Percentiles rank a stretch among this genome's conserved stretches.
These are phyloP conservation scores for Thraustochytrium sp. DNA, from an alignment of 352 stramenopile genomes.

Conservation along the genomic window DNA sequence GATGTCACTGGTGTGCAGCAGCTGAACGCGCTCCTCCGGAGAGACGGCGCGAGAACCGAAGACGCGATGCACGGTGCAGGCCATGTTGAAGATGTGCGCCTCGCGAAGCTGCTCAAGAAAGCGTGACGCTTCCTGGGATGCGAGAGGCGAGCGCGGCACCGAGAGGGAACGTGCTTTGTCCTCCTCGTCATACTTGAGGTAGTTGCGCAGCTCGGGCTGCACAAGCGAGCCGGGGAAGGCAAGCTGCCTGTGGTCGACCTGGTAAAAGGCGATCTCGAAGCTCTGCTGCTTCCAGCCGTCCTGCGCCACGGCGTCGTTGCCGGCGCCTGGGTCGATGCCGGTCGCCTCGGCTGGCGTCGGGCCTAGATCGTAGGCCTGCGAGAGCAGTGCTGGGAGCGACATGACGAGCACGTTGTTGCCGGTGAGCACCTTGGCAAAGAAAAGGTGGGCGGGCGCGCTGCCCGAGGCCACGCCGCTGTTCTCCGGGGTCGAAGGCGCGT, in stretches of 20 bases:
- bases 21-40: background rate
- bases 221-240: background rate
- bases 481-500: background rate
- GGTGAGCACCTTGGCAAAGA: conserved; percentile 5
- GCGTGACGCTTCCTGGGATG: background rate
- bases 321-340: background rate
- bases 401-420: background rate
- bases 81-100: conserved; percentile 23
- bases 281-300: background rate
- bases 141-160: background rate
- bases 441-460: background rate
- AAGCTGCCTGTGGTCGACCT: background rate
- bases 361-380: background rate
- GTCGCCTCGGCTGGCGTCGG: background rate
- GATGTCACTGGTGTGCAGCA: conserved; percentile 7
- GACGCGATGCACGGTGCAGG: conserved; percentile 6
- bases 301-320: background rate
- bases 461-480: background rate
- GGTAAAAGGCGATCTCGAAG: background rate
- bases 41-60: background rate
- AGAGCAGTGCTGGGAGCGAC: background rate
- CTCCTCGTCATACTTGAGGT: background rate
- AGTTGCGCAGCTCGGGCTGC: background rate
- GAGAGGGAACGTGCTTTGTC: too few species aligned
- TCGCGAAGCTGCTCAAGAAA: background rate